Conservation (phyloP, 352 stramenopile species). For the Phytophthora sp. region DNA sequence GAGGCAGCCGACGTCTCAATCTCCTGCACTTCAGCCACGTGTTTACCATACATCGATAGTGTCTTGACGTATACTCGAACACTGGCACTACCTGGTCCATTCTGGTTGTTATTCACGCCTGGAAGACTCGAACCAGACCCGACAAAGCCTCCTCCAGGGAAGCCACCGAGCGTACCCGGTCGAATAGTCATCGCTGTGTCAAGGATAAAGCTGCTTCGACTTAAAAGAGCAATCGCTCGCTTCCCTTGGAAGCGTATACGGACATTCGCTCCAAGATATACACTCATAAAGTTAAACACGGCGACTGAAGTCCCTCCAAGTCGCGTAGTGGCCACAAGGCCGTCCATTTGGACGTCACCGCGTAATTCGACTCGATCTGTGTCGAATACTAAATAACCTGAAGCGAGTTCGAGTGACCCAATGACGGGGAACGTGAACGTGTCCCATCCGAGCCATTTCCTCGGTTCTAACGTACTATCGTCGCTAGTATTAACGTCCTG, state of each 20-base stretch:
- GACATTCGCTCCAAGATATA: conserved; percentile 89
- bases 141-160: conserved; percentile 91
- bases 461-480: conserved; percentile 30
- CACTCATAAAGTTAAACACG: conserved; percentile 96
- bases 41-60: conserved; percentile 84
- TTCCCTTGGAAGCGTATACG: conserved; percentile 87
- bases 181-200: conserved; percentile 84
- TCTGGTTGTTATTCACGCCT: conserved; percentile 88
- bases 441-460: conserved; percentile 48
- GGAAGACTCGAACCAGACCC: conserved; percentile 40
- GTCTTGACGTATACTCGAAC: conserved; percentile 93
- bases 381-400: conserved; percentile 81
- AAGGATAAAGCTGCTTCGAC: conserved; percentile 90
- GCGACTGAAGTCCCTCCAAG: conserved; percentile 88
- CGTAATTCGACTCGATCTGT: conserved; percentile 61
- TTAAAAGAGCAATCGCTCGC: conserved; percentile 90
- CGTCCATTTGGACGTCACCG: conserved; percentile 65
- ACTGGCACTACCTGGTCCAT: conserved; percentile 92
- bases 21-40: conserved; percentile 92
- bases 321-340: conserved; percentile 63
- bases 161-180: conserved; percentile 93
- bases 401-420: conserved; percentile 77
- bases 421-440: conserved; percentile 72
- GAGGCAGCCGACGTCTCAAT: conserved; percentile 77
- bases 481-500: too few relatives aligned